Base-by-base conservation (phyloP, 176 grass and related monocot genomes). In the Zea luxurians region DNA sequence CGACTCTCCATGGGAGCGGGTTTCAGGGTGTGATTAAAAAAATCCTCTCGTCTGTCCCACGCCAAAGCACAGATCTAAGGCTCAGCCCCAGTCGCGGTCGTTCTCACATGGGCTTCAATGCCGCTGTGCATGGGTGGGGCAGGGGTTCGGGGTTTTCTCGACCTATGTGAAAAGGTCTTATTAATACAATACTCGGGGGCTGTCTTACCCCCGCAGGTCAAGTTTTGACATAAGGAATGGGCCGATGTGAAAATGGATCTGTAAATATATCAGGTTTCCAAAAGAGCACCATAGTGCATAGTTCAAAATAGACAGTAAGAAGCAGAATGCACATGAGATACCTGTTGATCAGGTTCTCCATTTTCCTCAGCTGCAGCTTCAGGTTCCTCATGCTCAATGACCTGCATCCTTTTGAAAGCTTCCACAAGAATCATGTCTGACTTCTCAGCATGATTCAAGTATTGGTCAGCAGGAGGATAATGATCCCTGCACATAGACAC, bases 331-430 rank as follows among this genome's bases (percentile, higher is more conserved):
- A 70, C 36, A 77, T 73, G 41, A 8, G 61, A 52, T 88, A 94
- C 92, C 89, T 92, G 85, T 64, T 87, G 77, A 64, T 81, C 87
- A 75, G 71, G 82, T 37, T 91, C 90, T 49, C 86, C 86, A 81
- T 89, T 90, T 88, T 95, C 92, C 83, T 86, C 76, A 5, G 52
- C 47, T 68, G 70, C 83, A 77, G 0, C 27, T 27, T 27, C 27
- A 27, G 27, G 27, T 27, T 27, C 27, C 27, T 27, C 27, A 27
- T 27, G 88, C 83, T 98, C 87, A 83, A 37, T 67, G 58, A 94
- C 78, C 78, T 89, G 96, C 89, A 98, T 95, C 41, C 44, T 80
- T 87, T 92, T 98, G 80, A 98, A 98, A 79, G 86, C 89, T 89
- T 98, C 96, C 18, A 95, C 89, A 40, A 91, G 92, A 85, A 85